A percentile compares a stretch with the other conserved stretches of the same genome.
phyloP scores from a whole-genome alignment of 139 green algal species.

The Volvox reticuliferus region DNA sequence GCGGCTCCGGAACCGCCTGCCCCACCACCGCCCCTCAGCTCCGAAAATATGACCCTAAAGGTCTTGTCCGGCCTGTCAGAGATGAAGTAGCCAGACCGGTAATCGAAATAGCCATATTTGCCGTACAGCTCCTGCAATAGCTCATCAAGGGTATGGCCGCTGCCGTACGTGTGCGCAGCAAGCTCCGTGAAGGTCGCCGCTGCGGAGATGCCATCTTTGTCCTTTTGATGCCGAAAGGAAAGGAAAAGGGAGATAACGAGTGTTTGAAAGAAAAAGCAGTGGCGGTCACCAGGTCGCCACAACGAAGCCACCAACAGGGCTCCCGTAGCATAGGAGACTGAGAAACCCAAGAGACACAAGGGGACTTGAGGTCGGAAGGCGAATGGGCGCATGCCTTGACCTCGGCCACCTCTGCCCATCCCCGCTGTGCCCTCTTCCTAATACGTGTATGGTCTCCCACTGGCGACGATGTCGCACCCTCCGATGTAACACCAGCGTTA shows the following conservation, averaged over 20 bases:
- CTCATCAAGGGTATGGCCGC: constrained; percentile 7
- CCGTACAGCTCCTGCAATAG: constrained; percentile 60
- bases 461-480: no score
- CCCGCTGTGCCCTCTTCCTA: no score
- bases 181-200: constrained; percentile 81
- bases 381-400: no score
- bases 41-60: constrained; percentile 67
- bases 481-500: no score
- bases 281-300: no score
- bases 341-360: no score
- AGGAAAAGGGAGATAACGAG: neutral
- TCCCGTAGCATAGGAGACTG: no score
- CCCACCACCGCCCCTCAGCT: constrained; percentile 45
- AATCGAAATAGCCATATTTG: constrained; percentile 69
- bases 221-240: constrained; percentile 19
- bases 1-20: neutral
- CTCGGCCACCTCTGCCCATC: no score
- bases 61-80: constrained; percentile 63
- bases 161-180: constrained; percentile 56
- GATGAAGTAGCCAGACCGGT: constrained; percentile 75
- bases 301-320: no score
- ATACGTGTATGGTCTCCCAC: no score
- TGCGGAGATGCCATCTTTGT: constrained; percentile 83
- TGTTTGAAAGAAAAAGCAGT: no score
- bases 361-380: no score